phyloP scores from a whole-genome alignment of 2,329 filamentous ascomycete genomes.

The Fusarium goolgardi region DNA sequence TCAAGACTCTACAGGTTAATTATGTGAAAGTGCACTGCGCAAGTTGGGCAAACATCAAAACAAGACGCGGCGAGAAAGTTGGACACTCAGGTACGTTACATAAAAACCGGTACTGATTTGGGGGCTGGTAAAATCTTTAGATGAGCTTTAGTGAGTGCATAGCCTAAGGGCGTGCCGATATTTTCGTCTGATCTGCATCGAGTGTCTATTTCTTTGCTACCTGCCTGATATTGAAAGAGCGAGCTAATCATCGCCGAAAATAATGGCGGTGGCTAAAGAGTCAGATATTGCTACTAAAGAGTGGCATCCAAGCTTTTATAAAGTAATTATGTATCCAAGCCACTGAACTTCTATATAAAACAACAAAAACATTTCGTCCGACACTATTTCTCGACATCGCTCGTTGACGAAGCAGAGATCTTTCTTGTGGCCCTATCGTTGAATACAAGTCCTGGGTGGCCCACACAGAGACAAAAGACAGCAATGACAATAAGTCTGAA shows the following conservation, averaged over 20 bases:
- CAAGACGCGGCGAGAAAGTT: fast-evolving
- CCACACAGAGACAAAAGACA: constrained; percentile 52
- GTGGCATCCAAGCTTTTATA: background rate
- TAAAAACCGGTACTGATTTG: too few species aligned
- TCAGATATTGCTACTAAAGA: background rate
- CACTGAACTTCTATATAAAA: fast-evolving
- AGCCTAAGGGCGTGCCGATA: background rate
- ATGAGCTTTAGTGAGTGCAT: background rate
- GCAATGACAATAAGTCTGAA: constrained; percentile 52
- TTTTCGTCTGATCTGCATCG: background rate
- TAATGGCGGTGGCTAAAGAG: background rate
- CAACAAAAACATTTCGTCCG: background rate
- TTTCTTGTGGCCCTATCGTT: constrained; percentile 10
- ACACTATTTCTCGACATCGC: constrained; percentile 23
- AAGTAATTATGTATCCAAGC: too few species aligned
- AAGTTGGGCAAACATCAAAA: background rate
- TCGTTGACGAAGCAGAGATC: constrained; percentile 8
- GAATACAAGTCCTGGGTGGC: constrained; percentile 53
- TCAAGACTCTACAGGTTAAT: too few species aligned
- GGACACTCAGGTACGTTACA: too few species aligned
- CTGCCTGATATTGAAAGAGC: background rate
- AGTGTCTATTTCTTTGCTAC: background rate
- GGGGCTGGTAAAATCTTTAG: background rate
- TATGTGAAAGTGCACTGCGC: too few species aligned
- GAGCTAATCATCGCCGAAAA: background rate